Base-by-base conservation (phyloP, 192 early-diverging fungal species). In the Piromyces finnis region DNA sequence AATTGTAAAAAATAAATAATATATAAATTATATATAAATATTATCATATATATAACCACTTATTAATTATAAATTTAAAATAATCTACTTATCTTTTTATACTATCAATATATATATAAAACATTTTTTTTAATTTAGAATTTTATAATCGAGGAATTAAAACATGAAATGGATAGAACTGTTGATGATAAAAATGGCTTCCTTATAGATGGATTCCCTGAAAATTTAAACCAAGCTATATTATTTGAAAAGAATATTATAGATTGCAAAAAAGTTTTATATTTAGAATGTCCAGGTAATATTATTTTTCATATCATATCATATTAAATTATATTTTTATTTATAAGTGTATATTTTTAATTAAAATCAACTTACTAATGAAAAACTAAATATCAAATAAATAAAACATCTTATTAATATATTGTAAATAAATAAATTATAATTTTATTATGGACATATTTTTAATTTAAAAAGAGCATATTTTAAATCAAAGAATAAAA, bases 131-230 rank as follows among this genome's bases (percentile, higher is more conserved):
- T 51, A 39, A 14, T 39, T 12, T 39, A 82, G 82, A 59, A 79
- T 37, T 83, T 89, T 18, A 83, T 83, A 1, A 59, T 84, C 30
- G 41, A 80, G 2, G 79, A 88, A 27, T 37, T 85, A 18, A 78
- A 80, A 12, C 78, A 59, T 12, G 84, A 83, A 17, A 85, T 83
- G 81, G 78, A 36, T 30, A 28, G 27, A 59, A 29, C 77, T n/a
- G n/a, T 17, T 16, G 77, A 32, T 5, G 28, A 18, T 9, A 77
- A 68, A 30, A 29, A 28, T 12, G 82, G 82, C 5, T 82, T 82
- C 77, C 22, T 82, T 29, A 77, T 82, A 79, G 88, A 89, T 79
- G 88, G 88, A 12, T 89, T 89, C 77, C 88, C 88, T 12, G 81
- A 87, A 37, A 79, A 87, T 77, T 82, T 90, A 28, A 87, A 88